Percentiles rank a stretch among this genome's conserved stretches.
phyloP scores from a whole-genome alignment of 73 alveolate genomes.

The Tetrahymena thermophila region DNA sequence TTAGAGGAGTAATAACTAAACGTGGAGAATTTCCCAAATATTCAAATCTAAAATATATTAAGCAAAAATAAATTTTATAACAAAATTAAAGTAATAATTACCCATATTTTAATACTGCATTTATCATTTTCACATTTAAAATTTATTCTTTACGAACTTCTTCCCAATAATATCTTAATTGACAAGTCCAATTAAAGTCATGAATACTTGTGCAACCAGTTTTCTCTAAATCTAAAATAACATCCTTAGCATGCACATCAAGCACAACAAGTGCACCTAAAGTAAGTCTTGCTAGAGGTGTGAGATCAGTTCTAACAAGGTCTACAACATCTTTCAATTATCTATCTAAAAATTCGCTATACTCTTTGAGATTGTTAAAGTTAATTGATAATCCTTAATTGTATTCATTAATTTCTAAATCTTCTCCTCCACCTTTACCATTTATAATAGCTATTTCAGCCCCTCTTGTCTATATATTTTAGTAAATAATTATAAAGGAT shows the following conservation, averaged over 20 bases:
- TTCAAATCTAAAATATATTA: conserved; percentile 87
- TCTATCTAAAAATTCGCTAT: background rate
- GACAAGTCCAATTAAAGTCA: background rate
- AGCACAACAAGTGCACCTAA: conserved; percentile 96
- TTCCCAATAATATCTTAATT: background rate
- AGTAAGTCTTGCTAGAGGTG: conserved; percentile 92
- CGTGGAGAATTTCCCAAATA: conserved; percentile 91
- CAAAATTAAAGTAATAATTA: background rate
- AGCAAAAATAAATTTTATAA: conserved; percentile 53
- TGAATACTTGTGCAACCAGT: background rate
- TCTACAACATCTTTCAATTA: conserved; percentile 84
- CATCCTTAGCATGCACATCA: conserved; percentile 99
- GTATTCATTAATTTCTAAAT: background rate
- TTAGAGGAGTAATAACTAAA: conserved; percentile 93
- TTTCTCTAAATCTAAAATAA: conserved; percentile 52
- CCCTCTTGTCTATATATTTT: conserved; percentile 19
- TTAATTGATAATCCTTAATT: background rate
- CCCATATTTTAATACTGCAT: background rate
- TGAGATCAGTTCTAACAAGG: conserved; percentile 95
- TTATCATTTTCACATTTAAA: conserved; percentile 28
- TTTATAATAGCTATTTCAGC: conserved; percentile 81
- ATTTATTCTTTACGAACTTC: background rate
- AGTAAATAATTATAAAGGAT: background rate
- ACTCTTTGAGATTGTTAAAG: background rate
- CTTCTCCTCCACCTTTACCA: conserved; percentile 28